Evolutionary conservation across 371 early-diverging fungal genomes (phyloP).

Genomic region (Nematocida parisii): DNA sequence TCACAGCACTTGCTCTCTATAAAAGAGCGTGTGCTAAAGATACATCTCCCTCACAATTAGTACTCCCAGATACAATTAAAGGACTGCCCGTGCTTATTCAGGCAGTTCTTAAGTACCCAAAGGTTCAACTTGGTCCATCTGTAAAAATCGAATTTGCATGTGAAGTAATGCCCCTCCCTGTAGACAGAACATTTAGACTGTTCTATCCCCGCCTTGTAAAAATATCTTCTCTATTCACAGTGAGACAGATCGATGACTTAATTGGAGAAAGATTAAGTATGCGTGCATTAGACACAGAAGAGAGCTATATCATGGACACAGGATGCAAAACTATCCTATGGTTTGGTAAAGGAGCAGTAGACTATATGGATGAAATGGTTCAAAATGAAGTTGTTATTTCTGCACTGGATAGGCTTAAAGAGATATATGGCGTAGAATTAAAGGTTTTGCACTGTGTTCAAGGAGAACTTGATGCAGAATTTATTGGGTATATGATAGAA

Average conservation of each 20-base stretch:
- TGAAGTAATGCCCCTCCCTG: constrained; percentile 50
- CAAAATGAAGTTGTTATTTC: constrained; percentile 2
- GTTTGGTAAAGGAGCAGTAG: constrained; percentile 66
- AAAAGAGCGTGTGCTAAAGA: constrained; percentile 65
- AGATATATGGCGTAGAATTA: constrained; percentile 35
- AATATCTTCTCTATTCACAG: constrained; percentile 66
- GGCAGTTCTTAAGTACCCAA: constrained; percentile 61
- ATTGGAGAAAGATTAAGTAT: constrained; percentile 57
- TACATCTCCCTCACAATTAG: constrained; percentile 62
- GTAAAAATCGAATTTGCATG: constrained; percentile 22
- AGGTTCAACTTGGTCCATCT: constrained; percentile 43
- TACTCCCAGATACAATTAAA: constrained; percentile 69
- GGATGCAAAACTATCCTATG: constrained; percentile 63
- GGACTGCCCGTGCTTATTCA: constrained; percentile 67
- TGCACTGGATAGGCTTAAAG: constrained; percentile 26
- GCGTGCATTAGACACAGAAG: constrained; percentile 56
- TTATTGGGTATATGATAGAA: constrained; percentile 65
- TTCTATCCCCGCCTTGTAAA: constrained; percentile 69
- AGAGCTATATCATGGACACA: constrained; percentile 69
- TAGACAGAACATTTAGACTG: constrained; percentile 65
- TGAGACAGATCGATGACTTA: constrained; percentile 45
- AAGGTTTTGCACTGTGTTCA: constrained; percentile 33
- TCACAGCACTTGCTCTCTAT: constrained; percentile 60
- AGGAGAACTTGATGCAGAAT: constrained; percentile 59
- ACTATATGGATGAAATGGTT: constrained; percentile 52